Base-by-base conservation (phyloP, 139 green algal species). In the Picochlorum sp. region DNA sequence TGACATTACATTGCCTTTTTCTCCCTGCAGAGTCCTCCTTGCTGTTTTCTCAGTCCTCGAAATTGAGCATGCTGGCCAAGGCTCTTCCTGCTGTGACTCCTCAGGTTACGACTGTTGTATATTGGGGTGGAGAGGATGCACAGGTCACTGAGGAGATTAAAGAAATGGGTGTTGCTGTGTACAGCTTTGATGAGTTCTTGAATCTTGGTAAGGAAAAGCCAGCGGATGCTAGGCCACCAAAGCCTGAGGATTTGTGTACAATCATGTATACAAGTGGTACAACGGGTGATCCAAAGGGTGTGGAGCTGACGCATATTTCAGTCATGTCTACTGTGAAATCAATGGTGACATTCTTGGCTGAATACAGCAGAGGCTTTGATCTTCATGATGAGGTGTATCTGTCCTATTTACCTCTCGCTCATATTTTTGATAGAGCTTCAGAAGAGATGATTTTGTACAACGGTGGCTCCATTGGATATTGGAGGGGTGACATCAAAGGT, bases 231-330 rank as follows among this genome's bases (percentile, higher is more conserved):
- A 18, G 78, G 78, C 15, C 85, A 4, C 66, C 65, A n/a, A 77
- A 71, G 62, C 57, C 82, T 1, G 70, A 88, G 24, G 88, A 95
- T 77, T 68, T 92, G n/a, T 92, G 81, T 78, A 96, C 90, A 62
- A 94, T 96, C 75, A 95, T 95, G 89, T 93, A 95, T 82, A 96
- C 90, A 10, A 82, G 60, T n/a, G 90, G 89, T 52, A 96, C 89
- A 16, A 95, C 89, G 13, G 89, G 88, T 26, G 65, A 87, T 69
- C 82, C 82, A 71, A 88, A 87, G 81, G 90, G 90, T 21, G 90
- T 97, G 6, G 73, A 88, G 73, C 60, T 97, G 4, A 85, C 70
- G 0, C 90, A 97, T 67, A 34, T 37, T 5, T 69, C 74, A 16
- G 62, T 94, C n/a, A 54, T 93, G 11, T 55, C 71, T 16, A 76